phyloP scores from a whole-genome alignment of 768 basidiomycete species.

The Mycena indigotica region DNA sequence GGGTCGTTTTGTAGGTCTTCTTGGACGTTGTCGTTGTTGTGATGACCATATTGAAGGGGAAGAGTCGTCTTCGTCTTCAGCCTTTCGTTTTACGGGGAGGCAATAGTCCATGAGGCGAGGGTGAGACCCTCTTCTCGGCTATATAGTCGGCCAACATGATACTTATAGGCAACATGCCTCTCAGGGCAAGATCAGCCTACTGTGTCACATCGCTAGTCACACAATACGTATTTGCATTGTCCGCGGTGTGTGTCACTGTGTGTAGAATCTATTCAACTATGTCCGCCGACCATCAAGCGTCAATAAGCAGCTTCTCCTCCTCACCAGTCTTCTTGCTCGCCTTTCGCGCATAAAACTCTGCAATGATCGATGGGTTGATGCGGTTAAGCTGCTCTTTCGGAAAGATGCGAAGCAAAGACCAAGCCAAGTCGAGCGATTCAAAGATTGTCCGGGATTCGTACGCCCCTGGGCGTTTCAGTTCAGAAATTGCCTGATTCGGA shows the following conservation, averaged over 20 bases:
- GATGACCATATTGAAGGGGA: slow-evolving; percentile 29
- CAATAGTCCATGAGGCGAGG: slow-evolving; percentile 57
- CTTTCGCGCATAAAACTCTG: slow-evolving; percentile 91
- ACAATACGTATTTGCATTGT: no score
- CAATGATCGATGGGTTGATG: slow-evolving; percentile 94
- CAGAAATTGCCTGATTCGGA: slow-evolving; percentile 13
- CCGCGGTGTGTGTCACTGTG: no score
- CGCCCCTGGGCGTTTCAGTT: slow-evolving; percentile 57
- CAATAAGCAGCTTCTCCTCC: slow-evolving; percentile 40
- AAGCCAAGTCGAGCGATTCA: slow-evolving; percentile 95
- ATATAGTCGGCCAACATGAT: slow-evolving; percentile 43
- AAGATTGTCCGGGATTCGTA: slow-evolving; percentile 97
- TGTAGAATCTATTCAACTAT: not conserved
- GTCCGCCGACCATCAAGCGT: slow-evolving; percentile 39
- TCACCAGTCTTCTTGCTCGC: slow-evolving; percentile 61
- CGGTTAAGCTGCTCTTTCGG: slow-evolving; percentile 98
- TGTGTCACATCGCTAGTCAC: not conserved
- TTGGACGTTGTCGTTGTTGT: slow-evolving; percentile 40
- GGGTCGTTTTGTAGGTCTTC: slow-evolving; percentile 26
- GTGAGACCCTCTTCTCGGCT: slow-evolving; percentile 28
- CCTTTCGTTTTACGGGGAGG: slow-evolving; percentile 67
- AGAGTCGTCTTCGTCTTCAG: slow-evolving; percentile 51
- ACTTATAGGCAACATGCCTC: slow-evolving; percentile 42
- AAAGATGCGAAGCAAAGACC: slow-evolving; percentile 96
- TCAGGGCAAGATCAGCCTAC: slow-evolving; percentile 3